These are phyloP conservation scores for Hyphopichia buzzinii DNA, from an alignment of 1,139 yeast species.

Conservation along the genomic window DNA sequence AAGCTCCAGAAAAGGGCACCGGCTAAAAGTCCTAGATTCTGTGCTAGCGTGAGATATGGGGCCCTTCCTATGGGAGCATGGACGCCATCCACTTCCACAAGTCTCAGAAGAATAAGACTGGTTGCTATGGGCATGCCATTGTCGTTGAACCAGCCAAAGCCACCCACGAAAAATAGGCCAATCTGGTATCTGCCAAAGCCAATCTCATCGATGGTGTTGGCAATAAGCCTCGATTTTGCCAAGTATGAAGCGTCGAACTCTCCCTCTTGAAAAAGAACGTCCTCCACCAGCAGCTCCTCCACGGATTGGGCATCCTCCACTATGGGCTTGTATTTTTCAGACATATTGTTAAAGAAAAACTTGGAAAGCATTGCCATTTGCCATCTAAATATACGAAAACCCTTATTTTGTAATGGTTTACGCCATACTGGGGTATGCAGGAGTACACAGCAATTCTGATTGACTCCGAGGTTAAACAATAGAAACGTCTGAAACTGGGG, in stretches of 20 bases:
- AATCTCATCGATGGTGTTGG: slow-evolving; percentile 36
- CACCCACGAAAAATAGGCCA: slow-evolving; percentile 43
- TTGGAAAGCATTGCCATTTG: not conserved
- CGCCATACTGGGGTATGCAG: too few species aligned
- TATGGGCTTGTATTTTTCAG: not conserved
- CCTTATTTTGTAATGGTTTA: not conserved
- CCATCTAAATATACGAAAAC: too few species aligned
- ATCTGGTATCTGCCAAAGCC: slow-evolving; percentile 44
- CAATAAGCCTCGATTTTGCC: slow-evolving; percentile 31
- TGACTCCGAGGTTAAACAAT: too few species aligned
- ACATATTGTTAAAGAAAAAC: not conserved
- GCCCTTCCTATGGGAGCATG: slow-evolving; percentile 33
- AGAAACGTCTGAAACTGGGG: too few species aligned
- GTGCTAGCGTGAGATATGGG: slow-evolving; percentile 41
- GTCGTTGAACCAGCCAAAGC: slow-evolving; percentile 46
- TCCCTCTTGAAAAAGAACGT: slow-evolving; percentile 15
- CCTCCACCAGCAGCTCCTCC: not conserved
- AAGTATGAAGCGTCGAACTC: slow-evolving; percentile 27
- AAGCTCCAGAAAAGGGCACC: slow-evolving; percentile 46
- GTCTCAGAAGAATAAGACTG: slow-evolving; percentile 31
- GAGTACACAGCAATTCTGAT: too few species aligned
- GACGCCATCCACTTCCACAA: slow-evolving; percentile 38
- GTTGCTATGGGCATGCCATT: slow-evolving; percentile 46
- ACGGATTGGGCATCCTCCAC: not conserved
- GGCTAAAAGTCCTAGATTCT: slow-evolving; percentile 40